Percentiles rank a stretch among this genome's conserved stretches.
Conservation (phyloP, 192 early-diverging fungal genomes). For the Coemansia sp. region DNA sequence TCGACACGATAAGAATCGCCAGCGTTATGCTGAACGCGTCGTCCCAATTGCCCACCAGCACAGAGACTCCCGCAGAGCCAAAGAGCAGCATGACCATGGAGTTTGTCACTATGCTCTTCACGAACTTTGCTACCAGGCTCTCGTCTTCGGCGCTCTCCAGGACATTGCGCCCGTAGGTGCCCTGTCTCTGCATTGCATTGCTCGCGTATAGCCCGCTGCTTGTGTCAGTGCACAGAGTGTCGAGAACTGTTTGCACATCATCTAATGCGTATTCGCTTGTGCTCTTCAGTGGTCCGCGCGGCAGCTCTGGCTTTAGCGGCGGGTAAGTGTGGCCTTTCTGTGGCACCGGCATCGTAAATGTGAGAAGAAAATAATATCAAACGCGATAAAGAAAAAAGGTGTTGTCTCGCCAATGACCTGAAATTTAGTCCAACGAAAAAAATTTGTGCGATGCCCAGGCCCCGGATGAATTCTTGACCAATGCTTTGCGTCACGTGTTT, state of each 20-base stretch:
- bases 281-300: slow-evolving; percentile 29
- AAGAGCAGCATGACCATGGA: slow-evolving; percentile 87
- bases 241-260: slow-evolving; percentile 23
- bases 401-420: no score
- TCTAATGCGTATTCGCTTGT: slow-evolving; percentile 53
- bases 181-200: slow-evolving; percentile 64
- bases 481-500: neutral
- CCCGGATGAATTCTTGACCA: neutral
- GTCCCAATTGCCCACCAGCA: slow-evolving; percentile 70
- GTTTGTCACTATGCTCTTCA: slow-evolving; percentile 81
- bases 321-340: slow-evolving; percentile 17
- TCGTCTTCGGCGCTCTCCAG: slow-evolving; percentile 74
- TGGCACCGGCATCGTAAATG: slow-evolving; percentile 36
- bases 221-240: slow-evolving; percentile 68
- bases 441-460: neutral
- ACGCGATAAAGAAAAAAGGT: neutral
- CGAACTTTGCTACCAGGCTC: slow-evolving; percentile 74
- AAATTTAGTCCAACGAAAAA: neutral
- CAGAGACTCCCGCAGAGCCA: slow-evolving; percentile 75
- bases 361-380: neutral
- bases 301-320: slow-evolving; percentile 26
- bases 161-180: slow-evolving; percentile 73
- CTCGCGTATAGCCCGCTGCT: slow-evolving; percentile 64
- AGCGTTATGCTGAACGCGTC: slow-evolving; percentile 87
- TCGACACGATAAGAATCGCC: slow-evolving; percentile 74